phyloP scores from a whole-genome alignment of 1,284 basidiomycete species.

The Ustilago loliicola region DNA sequence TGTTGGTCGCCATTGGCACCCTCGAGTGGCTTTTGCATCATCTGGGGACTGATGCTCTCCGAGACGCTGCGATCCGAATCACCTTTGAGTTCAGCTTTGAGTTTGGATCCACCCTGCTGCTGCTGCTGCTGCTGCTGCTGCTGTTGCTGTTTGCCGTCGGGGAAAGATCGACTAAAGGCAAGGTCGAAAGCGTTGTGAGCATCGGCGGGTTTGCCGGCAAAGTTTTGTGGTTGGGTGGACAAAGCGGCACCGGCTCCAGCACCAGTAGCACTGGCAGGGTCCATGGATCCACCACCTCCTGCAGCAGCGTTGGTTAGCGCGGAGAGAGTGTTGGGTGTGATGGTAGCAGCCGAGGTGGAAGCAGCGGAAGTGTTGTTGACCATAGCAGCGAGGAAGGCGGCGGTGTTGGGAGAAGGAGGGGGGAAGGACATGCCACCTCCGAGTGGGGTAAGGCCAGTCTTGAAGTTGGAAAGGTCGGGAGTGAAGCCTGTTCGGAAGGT shows the following conservation, averaged over 20 bases:
- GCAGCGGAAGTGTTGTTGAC: constrained; percentile 74
- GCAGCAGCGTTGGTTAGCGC: constrained; percentile 47
- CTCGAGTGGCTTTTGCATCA: constrained; percentile 42
- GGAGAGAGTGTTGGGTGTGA: constrained; percentile 84
- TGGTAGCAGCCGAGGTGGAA: constrained; percentile 70
- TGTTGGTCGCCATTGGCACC: constrained; percentile 46
- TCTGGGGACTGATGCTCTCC: constrained; percentile 50
- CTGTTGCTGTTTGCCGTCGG: constrained; percentile 7
- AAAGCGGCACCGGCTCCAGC: constrained; percentile 20
- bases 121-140: constrained; percentile 1
- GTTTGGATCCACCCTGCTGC: constrained; percentile 30
- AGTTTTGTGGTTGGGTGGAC: constrained; percentile 48
- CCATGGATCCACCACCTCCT: constrained; percentile 27
- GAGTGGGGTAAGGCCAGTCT: constrained; percentile 74
- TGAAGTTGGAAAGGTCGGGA: constrained; percentile 74
- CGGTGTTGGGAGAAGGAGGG: constrained; percentile 87
- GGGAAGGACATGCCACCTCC: constrained; percentile 76
- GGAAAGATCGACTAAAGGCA: constrained; percentile 56
- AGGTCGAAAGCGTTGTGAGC: constrained; percentile 55
- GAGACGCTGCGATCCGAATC: constrained; percentile 28
- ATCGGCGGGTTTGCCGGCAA: constrained; percentile 39
- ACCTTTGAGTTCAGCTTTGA: constrained; percentile 38
- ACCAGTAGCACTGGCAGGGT: constrained; percentile 14
- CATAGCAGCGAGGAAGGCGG: constrained; percentile 93
- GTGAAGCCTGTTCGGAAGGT: constrained; percentile 81